A percentile compares a stretch with the other conserved stretches of the same genome.
Evolutionary conservation across 2,329 filamentous ascomycete genomes (phyloP).

Genomic region (Epichloe sp.): DNA sequence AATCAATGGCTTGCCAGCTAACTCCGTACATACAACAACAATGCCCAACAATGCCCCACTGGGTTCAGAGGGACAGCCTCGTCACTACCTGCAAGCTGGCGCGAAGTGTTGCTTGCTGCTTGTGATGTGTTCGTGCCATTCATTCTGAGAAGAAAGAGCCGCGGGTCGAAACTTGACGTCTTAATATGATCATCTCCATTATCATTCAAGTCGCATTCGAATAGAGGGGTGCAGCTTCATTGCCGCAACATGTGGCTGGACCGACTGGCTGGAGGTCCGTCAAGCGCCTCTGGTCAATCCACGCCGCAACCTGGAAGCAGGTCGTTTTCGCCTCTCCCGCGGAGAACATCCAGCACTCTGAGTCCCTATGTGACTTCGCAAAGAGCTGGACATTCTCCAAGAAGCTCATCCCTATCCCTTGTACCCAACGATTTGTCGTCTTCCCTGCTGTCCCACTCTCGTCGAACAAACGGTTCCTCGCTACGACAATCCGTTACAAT

Average conservation of each 20-base stretch:
- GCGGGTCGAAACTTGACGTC: background rate
- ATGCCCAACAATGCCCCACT: background rate
- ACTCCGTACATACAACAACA: background rate
- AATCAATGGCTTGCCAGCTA: background rate
- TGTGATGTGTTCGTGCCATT: background rate
- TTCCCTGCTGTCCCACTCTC: slow-evolving; percentile 55
- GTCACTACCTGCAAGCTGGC: background rate
- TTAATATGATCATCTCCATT: background rate
- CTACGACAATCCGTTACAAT: slow-evolving; percentile 44
- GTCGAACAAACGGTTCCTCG: slow-evolving; percentile 53
- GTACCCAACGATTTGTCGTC: slow-evolving; percentile 62
- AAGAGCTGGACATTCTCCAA: slow-evolving; percentile 53
- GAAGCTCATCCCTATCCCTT: slow-evolving; percentile 69
- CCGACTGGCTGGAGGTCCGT: slow-evolving; percentile 58
- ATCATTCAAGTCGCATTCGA: background rate
- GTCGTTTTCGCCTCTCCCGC: slow-evolving; percentile 57
- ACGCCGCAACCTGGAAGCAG: slow-evolving; percentile 52
- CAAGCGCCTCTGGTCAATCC: slow-evolving; percentile 42
- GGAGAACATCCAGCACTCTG: slow-evolving; percentile 53
- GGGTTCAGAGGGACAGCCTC: background rate
- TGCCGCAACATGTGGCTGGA: slow-evolving; percentile 68
- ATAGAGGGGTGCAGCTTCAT: background rate
- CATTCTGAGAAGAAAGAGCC: background rate
- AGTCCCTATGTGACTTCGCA: slow-evolving; percentile 56
- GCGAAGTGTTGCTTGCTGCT: background rate